Base-by-base conservation (phyloP, 352 stramenopile species). In the Elongisporangium anandrum region DNA sequence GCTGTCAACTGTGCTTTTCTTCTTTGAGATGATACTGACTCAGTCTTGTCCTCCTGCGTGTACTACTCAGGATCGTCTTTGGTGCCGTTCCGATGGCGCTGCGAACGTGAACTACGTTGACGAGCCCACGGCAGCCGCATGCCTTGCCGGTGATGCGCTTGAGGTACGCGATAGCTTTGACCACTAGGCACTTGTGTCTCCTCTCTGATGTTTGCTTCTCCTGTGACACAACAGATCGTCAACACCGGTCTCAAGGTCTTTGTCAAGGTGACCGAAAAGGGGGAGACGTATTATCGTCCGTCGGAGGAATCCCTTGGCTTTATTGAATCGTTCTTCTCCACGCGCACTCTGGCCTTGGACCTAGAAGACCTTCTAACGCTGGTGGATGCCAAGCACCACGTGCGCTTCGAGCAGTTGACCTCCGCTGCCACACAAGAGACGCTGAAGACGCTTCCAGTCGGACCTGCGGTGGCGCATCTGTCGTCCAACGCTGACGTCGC, bases 231-330 rank as follows among this genome's bases (percentile, higher is more conserved):
- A 63, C 59, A 97, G 80, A 90, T 98, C 60, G 84, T 98, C n/a
- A 95, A 97, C 66, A 96, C 88, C 50, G 92, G 92, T 5, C 82
- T 97, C 55, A 93, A 94, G 60, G 81, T 95, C 4, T 97, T 97
- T 57, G 83, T 85, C 15, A 96, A 95, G 53, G 66, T 85, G 29
- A 85, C 71, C 2, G 77, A 90, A 24, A 63, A 70, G 19, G 76
- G 78, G 3, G 75, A 92, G 52, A 79, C 79, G 12, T 90, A 84
- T 57, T 97, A 96, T 62, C 88, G 92, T 2, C 75, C 91, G 1
- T 92, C 82, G 0, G 86, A 96, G 56, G 92, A 98, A 50, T 89
- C 79, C 23, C 71, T 98, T 15, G 77, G 73, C 5, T 82, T 96
- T 52, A 81, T 97, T 21, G 80, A 95, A n/a, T 64, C 72, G 29